Conservation (phyloP, 2,329 filamentous ascomycete genomes). For the Eutypella sp. region DNA sequence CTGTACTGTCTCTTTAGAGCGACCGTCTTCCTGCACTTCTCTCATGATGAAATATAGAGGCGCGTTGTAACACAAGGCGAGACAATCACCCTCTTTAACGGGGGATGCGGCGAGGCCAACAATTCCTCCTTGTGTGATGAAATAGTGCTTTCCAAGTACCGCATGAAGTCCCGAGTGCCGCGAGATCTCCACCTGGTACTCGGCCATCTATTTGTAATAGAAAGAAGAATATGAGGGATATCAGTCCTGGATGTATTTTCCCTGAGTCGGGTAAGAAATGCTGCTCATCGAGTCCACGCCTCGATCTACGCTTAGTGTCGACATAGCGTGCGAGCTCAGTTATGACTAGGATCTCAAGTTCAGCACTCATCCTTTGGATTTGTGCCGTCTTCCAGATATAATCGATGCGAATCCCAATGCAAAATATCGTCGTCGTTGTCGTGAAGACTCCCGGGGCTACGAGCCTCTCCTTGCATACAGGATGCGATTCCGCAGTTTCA, state of each 20-base stretch:
- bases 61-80: not conserved
- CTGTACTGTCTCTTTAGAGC: not conserved
- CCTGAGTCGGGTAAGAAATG: no score
- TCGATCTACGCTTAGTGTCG: no score
- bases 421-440: not conserved
- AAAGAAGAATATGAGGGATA: no score
- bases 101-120: conserved; percentile 4
- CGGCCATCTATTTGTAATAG: not conserved
- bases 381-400: not conserved
- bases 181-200: not conserved
- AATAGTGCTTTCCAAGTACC: not conserved
- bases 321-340: no score
- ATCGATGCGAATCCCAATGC: not conserved
- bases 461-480: not conserved
- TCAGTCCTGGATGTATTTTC: no score
- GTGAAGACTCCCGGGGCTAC: not conserved
- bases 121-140: conserved; percentile 2
- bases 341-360: not conserved
- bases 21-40: not conserved
- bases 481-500: not conserved
- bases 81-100: not conserved
- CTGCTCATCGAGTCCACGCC: no score
- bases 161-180: not conserved
- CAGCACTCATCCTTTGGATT: not conserved
- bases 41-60: not conserved